Evolutionary conservation across 257 asterid species (phyloP), one percentile per base, ranked within the genome.

Genomic region (Cynanchum wilfordii): DNA sequence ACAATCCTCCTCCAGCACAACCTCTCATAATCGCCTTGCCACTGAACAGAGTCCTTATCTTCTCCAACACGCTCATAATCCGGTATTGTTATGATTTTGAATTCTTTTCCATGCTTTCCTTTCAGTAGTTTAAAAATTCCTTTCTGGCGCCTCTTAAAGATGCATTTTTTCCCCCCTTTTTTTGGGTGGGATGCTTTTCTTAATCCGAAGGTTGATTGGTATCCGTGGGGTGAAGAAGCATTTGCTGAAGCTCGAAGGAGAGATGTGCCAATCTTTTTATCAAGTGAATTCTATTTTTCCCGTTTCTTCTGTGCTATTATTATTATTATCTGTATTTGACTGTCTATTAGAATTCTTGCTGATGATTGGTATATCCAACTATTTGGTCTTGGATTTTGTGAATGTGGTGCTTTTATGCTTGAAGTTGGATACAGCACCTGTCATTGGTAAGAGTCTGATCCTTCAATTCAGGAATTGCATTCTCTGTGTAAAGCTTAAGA

Each of bases 341-440:
- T 58, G 2, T 55, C 75, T n/a, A 25, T 67, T 56, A 16, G 73
- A 42, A 68, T 47, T 68, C 38, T 17, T 65, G 45, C 24, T 36
- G 25, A 25, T 24, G 55, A 16, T 67, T 63, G 71, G 59, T 42
- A 63, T 68, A 3, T 69, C 29, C 20, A 10, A 72, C 50, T 55
- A 3, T 62, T 78, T 58, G 67, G 25, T 55, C 36, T 20, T 64
- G 76, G 57, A 24, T 73, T 72, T 5, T 44, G 42, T 15, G 55
- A 36, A 42, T 7, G 62, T 40, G 76, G 74, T 81, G 78, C 66
- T 76, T 66, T 79, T 76, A 73, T 74, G 50, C 77, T 79, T 84
- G 87, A 87, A 94, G 99, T 94, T 82, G 99, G 99, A 49, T 94
- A 91, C 90, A 94, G 97, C 96, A 94, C 97, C 24, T 94, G 99